Base-by-base conservation (phyloP, 441 rosid genomes). In the Omphalea diandra region DNA sequence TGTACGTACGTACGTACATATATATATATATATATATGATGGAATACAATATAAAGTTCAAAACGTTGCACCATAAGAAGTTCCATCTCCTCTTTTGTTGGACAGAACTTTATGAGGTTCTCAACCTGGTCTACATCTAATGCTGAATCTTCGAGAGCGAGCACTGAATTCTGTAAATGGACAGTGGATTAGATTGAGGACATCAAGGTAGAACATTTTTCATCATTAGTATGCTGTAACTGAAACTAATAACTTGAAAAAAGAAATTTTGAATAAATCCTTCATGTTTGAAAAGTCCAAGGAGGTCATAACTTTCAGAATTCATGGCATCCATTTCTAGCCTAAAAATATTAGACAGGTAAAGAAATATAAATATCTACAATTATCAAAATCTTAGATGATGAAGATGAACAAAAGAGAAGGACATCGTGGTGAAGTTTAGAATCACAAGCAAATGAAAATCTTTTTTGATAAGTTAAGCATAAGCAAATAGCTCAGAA, bases 71-170 rank as follows among this genome's bases (percentile, higher is more conserved):
- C 98, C 97, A 90, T 91, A 27, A 91, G 87, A 65, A 82, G 79
- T 67, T 94, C 98, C 86, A 88, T 88, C 83, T 94, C 98, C 77
- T 94, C 98, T 81, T 86, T 90, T 63, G 97, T 88, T 47, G 97
- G 98, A 77, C 90, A 88, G 77, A 91, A 90, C 78, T 91, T 91
- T 67, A 94, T 87, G 69, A 94, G 87, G 77, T 91, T 91, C 73
- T 94, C 97, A 57, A 91, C 93, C 78, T 91, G 98, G 83, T 91
- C 97, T 77, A 78, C 79, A 78, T 87, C 95, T 73, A 94, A 76
- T 56, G 86, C 84, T 47, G 96, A 90, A 68, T 94, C 97, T 72
- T 90, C 95, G 63, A 94, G 85, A 69, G 81, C 81, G 68, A 91
- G 97, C 67, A 94, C 90, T 5, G 88, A 85, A 75, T 83, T 68